Base-by-base conservation (phyloP, 139 green algal species). In the Picochlorum sp. region DNA sequence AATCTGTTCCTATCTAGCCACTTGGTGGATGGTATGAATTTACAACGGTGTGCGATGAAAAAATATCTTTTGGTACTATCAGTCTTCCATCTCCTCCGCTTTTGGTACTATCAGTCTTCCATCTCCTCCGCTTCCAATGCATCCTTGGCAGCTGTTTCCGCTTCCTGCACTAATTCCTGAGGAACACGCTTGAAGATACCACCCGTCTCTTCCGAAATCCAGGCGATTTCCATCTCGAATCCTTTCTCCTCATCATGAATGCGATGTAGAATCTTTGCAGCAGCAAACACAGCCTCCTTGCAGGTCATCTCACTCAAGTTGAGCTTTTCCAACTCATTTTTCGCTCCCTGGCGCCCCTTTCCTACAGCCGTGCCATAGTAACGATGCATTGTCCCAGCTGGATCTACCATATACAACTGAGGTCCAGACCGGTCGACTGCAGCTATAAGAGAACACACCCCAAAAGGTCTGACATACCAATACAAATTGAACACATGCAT, bases 301-400 rank as follows among this genome's bases (percentile, higher is more conserved):
- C 84, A 94, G 3, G 58, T 94, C 70, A 99, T 80, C 60, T 94
- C 79, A 10, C 41, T 58, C n/a, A 97, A 81, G 64, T 97, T 92
- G 22, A 99, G 81, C 74, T 90, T 89, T 72, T 99, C 93, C 50
- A 99, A 89, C 77, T 98, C 91, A 54, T 90, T 99, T 74, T 95
- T 94, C 25, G 91, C 93, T 2, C 73, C 83, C 74, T 96, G 85
- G n/a, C 87, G 74, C 12, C 85, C 90, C 75, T 99, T 98, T 55
- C 93, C 93, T 32, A 97, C 81, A 26, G 91, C 93, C 25, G 88
- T 85, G 33, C 89, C 93, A 70, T 87, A 90, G 76, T 91, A 98
- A 7, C 86, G 68, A 64, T 93, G 69, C 25, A 55, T 50, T 24
- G 73, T 75, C 32, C 90, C 93, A 4, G 76, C 84, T 1, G 93